Conservation (phyloP, 2,329 filamentous ascomycete species). For the Neonectria ditissima region DNA sequence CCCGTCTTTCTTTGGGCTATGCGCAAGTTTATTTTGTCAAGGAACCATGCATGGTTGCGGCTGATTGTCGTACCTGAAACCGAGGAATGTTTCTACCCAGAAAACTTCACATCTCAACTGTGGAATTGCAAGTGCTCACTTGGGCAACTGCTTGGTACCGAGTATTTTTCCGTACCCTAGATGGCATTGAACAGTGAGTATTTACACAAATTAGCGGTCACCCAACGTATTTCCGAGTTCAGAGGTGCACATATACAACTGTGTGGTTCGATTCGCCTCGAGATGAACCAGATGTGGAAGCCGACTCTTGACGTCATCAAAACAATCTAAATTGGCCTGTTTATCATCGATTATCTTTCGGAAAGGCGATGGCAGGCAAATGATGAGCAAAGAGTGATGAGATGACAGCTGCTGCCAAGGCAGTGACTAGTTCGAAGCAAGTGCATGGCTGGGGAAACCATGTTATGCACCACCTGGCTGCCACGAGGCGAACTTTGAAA, state of each 20-base stretch:
- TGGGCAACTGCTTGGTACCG: background rate
- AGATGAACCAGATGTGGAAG: background rate
- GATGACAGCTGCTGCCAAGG: background rate
- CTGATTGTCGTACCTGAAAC: constrained; percentile 21
- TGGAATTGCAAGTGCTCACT: constrained; percentile 3
- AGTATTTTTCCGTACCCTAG: background rate
- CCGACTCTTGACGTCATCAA: constrained; percentile 10
- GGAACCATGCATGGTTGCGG: constrained; percentile 11
- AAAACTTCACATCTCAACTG: background rate
- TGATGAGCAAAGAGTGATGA: background rate
- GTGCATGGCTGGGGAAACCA: constrained; percentile 19
- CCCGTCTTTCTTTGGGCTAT: background rate
- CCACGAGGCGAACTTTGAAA: constrained; percentile 4
- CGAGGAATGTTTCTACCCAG: constrained; percentile 4
- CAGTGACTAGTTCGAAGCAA: constrained; percentile 1
- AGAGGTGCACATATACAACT: background rate
- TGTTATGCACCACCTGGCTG: constrained; percentile 8
- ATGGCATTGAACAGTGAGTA: background rate
- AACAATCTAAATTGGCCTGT: constrained; percentile 5
- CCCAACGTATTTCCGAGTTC: background rate
- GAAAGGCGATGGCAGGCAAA: background rate
- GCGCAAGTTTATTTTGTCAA: background rate
- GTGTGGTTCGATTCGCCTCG: background rate
- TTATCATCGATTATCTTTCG: background rate
- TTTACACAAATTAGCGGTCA: background rate